These are phyloP conservation scores for Coniosporium apollinis DNA, from an alignment of 495 filamentous ascomycete genomes.

Conservation along the genomic window DNA sequence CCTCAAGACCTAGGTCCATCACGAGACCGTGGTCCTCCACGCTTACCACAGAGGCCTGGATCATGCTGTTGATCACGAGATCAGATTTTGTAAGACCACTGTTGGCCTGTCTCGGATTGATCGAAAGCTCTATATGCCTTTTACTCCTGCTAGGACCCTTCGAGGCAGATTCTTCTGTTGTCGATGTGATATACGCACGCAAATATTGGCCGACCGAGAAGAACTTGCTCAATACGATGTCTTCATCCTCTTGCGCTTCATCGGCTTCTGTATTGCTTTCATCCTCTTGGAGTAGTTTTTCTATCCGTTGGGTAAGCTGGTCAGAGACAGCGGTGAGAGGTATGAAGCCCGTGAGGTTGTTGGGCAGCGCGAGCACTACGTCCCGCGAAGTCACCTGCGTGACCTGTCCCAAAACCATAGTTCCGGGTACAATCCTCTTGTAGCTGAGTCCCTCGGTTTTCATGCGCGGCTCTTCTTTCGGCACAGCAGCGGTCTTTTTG, in stretches of 20 bases:
- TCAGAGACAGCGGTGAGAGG: conserved; percentile 82
- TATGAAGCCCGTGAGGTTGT: conserved; percentile 80
- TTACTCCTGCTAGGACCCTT: conserved; percentile 41
- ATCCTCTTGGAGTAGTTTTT: conserved; percentile 41
- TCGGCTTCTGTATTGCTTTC: conserved; percentile 38
- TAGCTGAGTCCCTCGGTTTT: conserved; percentile 77
- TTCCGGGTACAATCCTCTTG: conserved; percentile 71
- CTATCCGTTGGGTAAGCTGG: conserved; percentile 46
- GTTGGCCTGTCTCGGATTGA: conserved; percentile 63
- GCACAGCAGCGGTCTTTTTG: conserved; percentile 12
- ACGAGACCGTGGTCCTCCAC: conserved; percentile 90
- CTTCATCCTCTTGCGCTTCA: conserved; percentile 34
- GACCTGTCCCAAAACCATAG: conserved; percentile 73
- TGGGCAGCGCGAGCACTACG: conserved; percentile 67
- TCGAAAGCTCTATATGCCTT: conserved; percentile 66
- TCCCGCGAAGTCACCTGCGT: conserved; percentile 64
- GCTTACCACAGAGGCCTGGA: conserved; percentile 78
- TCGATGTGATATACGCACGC: conserved; percentile 67
- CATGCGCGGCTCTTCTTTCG: conserved; percentile 40
- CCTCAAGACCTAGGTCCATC: conserved; percentile 74
- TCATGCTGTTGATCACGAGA: conserved; percentile 48
- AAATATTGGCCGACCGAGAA: conserved; percentile 82
- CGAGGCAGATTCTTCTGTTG: conserved; percentile 35
- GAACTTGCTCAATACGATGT: conserved; percentile 49
- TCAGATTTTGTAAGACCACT: conserved; percentile 50